A percentile compares a stretch with the other conserved stretches of the same genome.
Evolutionary conservation across 2,329 filamentous ascomycete species (phyloP).

Genomic region (Apiospora malaysiana): DNA sequence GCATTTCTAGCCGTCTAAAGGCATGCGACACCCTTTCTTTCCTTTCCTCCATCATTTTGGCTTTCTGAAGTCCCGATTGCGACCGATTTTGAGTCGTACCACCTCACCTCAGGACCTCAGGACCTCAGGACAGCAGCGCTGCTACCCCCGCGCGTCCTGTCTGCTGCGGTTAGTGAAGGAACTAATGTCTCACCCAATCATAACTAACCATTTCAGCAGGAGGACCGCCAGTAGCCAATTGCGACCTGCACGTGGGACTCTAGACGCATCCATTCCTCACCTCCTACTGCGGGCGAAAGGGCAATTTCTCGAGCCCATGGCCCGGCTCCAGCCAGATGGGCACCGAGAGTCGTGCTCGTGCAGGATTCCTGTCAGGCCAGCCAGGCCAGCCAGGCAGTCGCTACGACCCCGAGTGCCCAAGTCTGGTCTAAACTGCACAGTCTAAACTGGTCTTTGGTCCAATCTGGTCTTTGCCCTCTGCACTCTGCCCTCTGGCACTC

Average conservation of each 20-base stretch:
- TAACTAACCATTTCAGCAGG: conserved; percentile 4
- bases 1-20: conserved; percentile 17
- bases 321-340: conserved; percentile 12
- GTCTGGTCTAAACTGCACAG: background rate
- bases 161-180: conserved; percentile 19
- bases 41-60: conserved; percentile 6
- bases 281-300: conserved; percentile 12
- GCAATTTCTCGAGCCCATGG: conserved; percentile 5
- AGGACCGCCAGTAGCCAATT: conserved; percentile 20
- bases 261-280: conserved; percentile 3
- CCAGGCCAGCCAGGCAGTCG: background rate
- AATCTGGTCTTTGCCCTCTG: background rate
- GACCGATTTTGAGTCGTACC: conserved; percentile 5
- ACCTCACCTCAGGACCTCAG: conserved; percentile 17
- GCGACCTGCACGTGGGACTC: conserved; percentile 18
- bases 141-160: background rate
- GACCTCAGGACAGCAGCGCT: too few relatives aligned
- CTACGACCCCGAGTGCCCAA: background rate
- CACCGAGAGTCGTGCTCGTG: conserved; percentile 6
- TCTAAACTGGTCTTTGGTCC: background rate
- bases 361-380: background rate
- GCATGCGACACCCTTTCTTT: background rate
- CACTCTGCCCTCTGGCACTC: background rate
- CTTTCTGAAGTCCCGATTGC: conserved; percentile 5
- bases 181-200: conserved; percentile 15